phyloP scores from a whole-genome alignment of 139 green algal species.

The Monoraphidium neglectum region DNA sequence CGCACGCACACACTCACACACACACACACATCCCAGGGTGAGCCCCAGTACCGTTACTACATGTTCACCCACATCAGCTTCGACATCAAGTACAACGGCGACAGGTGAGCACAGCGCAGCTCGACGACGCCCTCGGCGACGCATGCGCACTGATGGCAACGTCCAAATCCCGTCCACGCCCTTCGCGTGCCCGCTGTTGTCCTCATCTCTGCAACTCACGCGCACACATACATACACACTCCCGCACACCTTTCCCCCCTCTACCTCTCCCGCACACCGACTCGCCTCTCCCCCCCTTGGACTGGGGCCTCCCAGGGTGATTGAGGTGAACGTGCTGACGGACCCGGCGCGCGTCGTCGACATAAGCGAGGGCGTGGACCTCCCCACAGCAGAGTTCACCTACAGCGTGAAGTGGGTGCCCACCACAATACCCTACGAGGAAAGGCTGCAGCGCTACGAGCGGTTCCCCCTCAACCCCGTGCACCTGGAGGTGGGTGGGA shows the following conservation, averaged over 20 bases:
- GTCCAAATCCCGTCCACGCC: too few relatives aligned
- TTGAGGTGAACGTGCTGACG: slow-evolving; percentile 93
- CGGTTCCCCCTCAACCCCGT: slow-evolving; percentile 83
- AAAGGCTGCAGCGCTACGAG: slow-evolving; percentile 87
- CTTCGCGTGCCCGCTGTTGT: too few relatives aligned
- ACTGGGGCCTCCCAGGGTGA: too few relatives aligned
- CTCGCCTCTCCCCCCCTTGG: too few relatives aligned
- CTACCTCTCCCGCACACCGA: too few relatives aligned
- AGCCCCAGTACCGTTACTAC: slow-evolving; percentile 62
- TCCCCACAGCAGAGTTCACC: slow-evolving; percentile 73
- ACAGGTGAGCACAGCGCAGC: too few relatives aligned
- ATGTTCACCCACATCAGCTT: slow-evolving; percentile 96
- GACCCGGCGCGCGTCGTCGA: slow-evolving; percentile 63
- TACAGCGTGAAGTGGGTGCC: slow-evolving; percentile 87
- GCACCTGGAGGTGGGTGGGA: slow-evolving; percentile 86
- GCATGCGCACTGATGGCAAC: too few relatives aligned
- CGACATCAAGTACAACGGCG: slow-evolving; percentile 96
- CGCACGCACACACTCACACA: neutral
- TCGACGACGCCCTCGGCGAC: too few relatives aligned
- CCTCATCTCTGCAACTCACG: too few relatives aligned
- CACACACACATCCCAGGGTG: neutral
- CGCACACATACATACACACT: too few relatives aligned
- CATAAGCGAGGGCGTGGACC: slow-evolving; percentile 41
- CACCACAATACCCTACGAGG: slow-evolving; percentile 67
- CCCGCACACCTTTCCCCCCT: too few relatives aligned